Percentiles rank a stretch among this genome's conserved stretches.
Evolutionary conservation across 371 early-diverging fungal species (phyloP).

Genomic region (Conidiobolus incongruus): DNA sequence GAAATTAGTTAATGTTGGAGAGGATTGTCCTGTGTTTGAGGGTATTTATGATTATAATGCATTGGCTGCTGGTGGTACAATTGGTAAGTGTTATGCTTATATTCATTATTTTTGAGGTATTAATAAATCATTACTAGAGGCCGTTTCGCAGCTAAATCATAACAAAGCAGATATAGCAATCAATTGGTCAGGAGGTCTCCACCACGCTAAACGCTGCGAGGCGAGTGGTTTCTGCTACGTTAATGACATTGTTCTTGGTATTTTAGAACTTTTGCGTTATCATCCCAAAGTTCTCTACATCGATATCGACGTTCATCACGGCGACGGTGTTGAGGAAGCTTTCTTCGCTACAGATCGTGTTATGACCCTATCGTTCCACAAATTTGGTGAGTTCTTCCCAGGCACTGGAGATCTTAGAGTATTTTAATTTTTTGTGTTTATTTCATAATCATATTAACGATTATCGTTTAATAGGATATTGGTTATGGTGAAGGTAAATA

Average conservation of each 20-base stretch:
- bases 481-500: slow-evolving; percentile 73
- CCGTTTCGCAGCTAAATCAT: slow-evolving; percentile 72
- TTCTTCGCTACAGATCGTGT: slow-evolving; percentile 98
- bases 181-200: slow-evolving; percentile 98
- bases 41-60: slow-evolving; percentile 90
- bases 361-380: slow-evolving; percentile 97
- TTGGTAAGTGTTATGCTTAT: slow-evolving; percentile 26
- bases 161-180: slow-evolving; percentile 85
- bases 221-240: too few species aligned
- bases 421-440: slow-evolving; percentile 5
- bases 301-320: slow-evolving; percentile 99
- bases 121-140: slow-evolving; percentile 19
- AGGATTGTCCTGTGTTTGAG: slow-evolving; percentile 97
- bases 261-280: slow-evolving; percentile 79
- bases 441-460: neutral
- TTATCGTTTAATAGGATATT: slow-evolving; percentile 27
- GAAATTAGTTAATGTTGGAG: slow-evolving; percentile 61
- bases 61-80: slow-evolving; percentile 82
- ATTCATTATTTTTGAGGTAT: neutral
- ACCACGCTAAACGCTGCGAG: slow-evolving; percentile 92
- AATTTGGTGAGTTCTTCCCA: slow-evolving; percentile 97
- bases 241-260: slow-evolving; percentile 94
- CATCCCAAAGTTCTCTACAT: slow-evolving; percentile 96
- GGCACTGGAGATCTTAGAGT: slow-evolving; percentile 84
- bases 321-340: slow-evolving; percentile 99